These are phyloP conservation scores for Colletotrichum coccodes DNA, from an alignment of 2,329 filamentous ascomycete genomes.

Conservation along the genomic window DNA sequence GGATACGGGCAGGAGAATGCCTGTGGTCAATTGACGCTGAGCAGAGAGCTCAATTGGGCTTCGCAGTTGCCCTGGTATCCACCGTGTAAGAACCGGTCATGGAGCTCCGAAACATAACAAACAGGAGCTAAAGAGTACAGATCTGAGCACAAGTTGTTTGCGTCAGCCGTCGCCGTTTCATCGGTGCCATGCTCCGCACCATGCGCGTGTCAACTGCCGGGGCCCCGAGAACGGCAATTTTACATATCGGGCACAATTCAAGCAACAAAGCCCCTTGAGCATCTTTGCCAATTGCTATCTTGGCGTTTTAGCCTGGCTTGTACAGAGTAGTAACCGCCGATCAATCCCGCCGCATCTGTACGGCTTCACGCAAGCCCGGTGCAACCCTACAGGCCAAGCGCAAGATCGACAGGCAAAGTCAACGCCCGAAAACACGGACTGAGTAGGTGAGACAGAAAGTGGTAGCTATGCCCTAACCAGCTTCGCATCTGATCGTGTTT, in stretches of 20 bases:
- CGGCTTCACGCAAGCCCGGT: background rate
- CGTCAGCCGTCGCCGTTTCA: background rate
- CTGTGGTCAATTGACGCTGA: background rate
- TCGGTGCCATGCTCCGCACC: background rate
- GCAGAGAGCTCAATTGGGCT: no score
- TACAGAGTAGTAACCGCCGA: background rate
- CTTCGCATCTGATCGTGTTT: background rate
- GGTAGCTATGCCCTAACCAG: background rate
- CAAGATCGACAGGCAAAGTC: slow-evolving; percentile 1
- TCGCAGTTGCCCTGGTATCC: background rate
- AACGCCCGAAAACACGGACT: background rate
- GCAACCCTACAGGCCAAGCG: background rate
- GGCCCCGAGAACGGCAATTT: background rate
- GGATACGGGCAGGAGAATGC: background rate
- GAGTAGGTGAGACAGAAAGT: background rate
- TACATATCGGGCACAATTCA: background rate
- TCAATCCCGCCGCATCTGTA: background rate
- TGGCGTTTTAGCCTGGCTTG: background rate
- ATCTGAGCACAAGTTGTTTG: background rate
- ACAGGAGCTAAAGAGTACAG: background rate
- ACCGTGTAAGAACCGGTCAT: background rate
- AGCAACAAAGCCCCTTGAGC: background rate
- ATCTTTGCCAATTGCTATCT: background rate
- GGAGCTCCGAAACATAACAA: background rate
- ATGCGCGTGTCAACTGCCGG: background rate